Evolutionary conservation across 2,329 filamentous ascomycete species (phyloP), one percentile per base, ranked within the genome.

Genomic region (Scedosporium aurantiacum): DNA sequence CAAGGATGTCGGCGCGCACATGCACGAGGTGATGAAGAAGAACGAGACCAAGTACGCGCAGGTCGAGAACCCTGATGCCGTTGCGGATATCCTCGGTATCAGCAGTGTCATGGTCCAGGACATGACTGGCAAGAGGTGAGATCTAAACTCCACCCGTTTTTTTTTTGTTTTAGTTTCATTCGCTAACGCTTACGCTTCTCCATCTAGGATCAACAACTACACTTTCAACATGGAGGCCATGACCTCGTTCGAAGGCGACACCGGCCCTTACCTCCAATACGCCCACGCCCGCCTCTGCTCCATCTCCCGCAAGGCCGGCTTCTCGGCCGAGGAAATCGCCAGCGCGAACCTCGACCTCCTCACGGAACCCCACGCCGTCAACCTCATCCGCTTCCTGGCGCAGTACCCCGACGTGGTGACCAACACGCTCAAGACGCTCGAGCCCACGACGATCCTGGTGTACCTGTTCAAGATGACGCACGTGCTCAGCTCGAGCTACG

Each of bases 41-140:
- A 97, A 97, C 73, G 82, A 89, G 68, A 80, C 82, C 70, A 99
- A 99, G 79, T 99, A 97, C 75, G 77, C 85, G 62, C 91, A 97
- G 74, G 87, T 99, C 21, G 89, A 87, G 69, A 80, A 97, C 72
- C 93, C 93, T 0, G 86, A 85, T 61, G 82, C 84, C 61, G 89
- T 87, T 8, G 91, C 94, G 64, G 94, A 97, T 76, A 90, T 84
- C 10, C 82, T 97, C 2, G 94, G 93, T 65, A 97, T 97, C 71
- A 92, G 89, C 65, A 88, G 89, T 70, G 93, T 97, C 70, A 97
- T 97, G 91, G 91, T 96, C 21, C 93, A 97, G 75, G 94, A 97
- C 71, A 96, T 97, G 91, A 89, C 84, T 66, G 94, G 93, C 72
- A 97, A 97, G 84, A 84, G 64, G 64, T 65, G 32, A 60, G 64